Percentiles rank a stretch among this genome's conserved stretches.
Conservation (phyloP, 2,329 filamentous ascomycete genomes). For the Fusarium longipes region DNA sequence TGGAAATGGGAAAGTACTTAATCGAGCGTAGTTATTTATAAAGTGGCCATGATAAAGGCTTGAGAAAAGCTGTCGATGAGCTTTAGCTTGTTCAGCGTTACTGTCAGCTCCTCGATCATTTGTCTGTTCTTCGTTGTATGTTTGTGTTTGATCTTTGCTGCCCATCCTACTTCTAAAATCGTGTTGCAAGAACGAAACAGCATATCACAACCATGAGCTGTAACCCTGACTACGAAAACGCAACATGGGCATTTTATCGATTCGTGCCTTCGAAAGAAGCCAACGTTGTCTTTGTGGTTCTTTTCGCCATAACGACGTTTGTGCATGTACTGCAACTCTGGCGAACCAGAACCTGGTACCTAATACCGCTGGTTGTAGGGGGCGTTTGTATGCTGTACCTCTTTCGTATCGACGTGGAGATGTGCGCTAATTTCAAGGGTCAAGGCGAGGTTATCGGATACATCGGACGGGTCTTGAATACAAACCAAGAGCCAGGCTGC, state of each 20-base stretch:
- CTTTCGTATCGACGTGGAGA: neutral
- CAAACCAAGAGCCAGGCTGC: slow-evolving; percentile 52
- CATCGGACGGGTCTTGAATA: slow-evolving; percentile 59
- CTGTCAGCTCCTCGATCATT: neutral
- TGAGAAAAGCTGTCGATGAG: too few relatives aligned
- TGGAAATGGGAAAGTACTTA: neutral
- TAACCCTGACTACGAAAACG: slow-evolving; percentile 40
- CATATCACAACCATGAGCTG: slow-evolving; percentile 23
- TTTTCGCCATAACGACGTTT: slow-evolving; percentile 40
- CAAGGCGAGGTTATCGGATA: slow-evolving; percentile 53
- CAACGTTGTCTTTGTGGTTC: slow-evolving; percentile 39
- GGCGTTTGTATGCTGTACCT: slow-evolving; percentile 35
- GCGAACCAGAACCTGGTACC: slow-evolving; percentile 44
- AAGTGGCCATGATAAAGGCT: neutral
- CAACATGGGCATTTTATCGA: slow-evolving; percentile 42
- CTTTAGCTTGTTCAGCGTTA: neutral
- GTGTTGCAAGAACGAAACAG: neutral
- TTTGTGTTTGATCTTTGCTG: neutral
- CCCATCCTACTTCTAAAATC: neutral
- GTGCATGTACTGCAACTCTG: slow-evolving; percentile 42
- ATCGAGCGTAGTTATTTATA: neutral
- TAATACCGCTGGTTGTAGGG: slow-evolving; percentile 41
- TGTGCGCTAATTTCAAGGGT: neutral
- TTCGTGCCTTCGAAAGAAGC: slow-evolving; percentile 41
- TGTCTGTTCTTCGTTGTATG: too few relatives aligned